A percentile compares a stretch with the other conserved stretches of the same genome.
Conservation (phyloP, 2,329 filamentous ascomycete genomes). For the Cercospora sesami region DNA sequence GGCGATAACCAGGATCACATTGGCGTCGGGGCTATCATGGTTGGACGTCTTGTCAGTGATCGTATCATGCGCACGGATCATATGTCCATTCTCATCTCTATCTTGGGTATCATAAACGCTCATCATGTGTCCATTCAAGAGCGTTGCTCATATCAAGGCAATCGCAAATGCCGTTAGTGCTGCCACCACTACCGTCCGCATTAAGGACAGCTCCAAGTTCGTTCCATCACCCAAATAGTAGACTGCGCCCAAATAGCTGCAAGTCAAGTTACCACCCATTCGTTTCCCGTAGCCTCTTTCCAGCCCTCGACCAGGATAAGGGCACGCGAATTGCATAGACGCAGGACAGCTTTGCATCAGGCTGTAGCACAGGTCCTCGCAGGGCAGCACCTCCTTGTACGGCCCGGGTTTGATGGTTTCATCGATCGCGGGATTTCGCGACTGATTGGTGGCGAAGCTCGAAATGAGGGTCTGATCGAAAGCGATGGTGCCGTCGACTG, state of each 20-base stretch:
- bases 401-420: constrained; percentile 72
- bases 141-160: constrained; percentile 4
- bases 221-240: constrained; percentile 36
- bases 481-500: constrained; percentile 34
- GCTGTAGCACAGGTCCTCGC: constrained; percentile 81
- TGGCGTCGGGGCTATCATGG: neutral
- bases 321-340: constrained; percentile 73
- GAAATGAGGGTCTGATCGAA: constrained; percentile 36
- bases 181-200: constrained; percentile 5
- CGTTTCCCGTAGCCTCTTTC: constrained; percentile 54
- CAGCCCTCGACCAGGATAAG: constrained; percentile 51
- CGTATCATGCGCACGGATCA: neutral
- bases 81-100: constrained; percentile 8
- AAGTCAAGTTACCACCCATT: constrained; percentile 34
- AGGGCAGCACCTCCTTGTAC: constrained; percentile 90
- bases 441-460: constrained; percentile 37
- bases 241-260: constrained; percentile 41
- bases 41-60: neutral
- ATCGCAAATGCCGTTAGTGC: neutral
- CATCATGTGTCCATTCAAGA: neutral
- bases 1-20: neutral
- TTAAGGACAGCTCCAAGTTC: neutral
- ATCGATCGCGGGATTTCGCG: constrained; percentile 55
- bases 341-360: constrained; percentile 84
- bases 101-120: constrained; percentile 11